Evolutionary conservation across 176 grass and related monocot species (phyloP), one percentile per base, ranked within the genome.

Genomic region (Juncus effusus): DNA sequence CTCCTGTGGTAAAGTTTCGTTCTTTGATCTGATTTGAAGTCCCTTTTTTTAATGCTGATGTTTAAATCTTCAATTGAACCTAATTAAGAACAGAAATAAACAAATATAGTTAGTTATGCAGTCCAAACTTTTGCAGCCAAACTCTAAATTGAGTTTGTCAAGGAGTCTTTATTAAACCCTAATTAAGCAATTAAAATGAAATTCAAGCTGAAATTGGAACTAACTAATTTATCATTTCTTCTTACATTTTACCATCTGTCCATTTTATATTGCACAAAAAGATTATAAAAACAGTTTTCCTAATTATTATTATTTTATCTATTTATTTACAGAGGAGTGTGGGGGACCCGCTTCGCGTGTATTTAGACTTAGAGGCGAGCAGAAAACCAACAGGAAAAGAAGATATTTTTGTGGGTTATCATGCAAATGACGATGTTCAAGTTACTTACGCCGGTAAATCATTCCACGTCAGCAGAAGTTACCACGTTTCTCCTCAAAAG

Each of bases 351-450:
- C 87, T 90, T 64, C 84, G 87, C 58, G 84, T 80, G 58, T 96
- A 90, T 74, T 41, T 96, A 58, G 91, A 96, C 63, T 76, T 90
- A 12, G 91, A 96, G 76, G 91, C 91, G 39, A 70, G 57, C 78
- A 90, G 91, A 75, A 87, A 67, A 59, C 78, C 67, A 69, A 78
- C 87, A 74, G 84, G 87, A 58, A 83, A 73, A 40, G 92, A 96
- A 65, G 87, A 96, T 49, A 91, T 96, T 65, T 96, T 96, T 78
- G 75, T 96, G 38, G 87, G 91, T 62, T 96, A 87, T 71, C 91
- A 96, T 83, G 84, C 87, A 13, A 74, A 72, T 38, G 91, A 96
- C 82, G 84, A 90, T 74, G 74, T 96, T 54, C 91, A 96, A 87
- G 77, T 78, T 69, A 96, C 91, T 75, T 96, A 96, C 76, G 91